A percentile compares a stretch with the other conserved stretches of the same genome.
Conservation (phyloP, 2,329 filamentous ascomycete genomes). For the Penicillium sp. region DNA sequence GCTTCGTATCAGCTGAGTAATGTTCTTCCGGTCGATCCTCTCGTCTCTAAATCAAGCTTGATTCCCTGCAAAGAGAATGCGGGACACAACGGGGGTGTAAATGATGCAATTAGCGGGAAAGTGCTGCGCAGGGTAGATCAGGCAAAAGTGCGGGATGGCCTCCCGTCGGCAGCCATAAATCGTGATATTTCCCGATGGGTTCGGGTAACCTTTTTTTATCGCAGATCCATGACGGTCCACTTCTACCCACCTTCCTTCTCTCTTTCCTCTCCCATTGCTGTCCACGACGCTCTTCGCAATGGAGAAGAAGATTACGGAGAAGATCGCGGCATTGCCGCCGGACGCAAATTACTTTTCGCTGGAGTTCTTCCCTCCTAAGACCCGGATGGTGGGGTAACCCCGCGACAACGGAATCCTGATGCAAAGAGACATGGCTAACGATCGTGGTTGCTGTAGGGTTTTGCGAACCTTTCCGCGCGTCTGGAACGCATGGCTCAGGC, state of each 20-base stretch:
- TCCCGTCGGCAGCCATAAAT: conserved; percentile 16
- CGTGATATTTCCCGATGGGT: conserved; percentile 20
- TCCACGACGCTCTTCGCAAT: conserved; percentile 43
- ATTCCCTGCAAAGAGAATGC: background rate
- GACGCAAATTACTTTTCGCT: conserved; percentile 87
- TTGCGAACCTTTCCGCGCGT: conserved; percentile 87
- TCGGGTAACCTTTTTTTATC: background rate
- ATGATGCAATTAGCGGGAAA: background rate
- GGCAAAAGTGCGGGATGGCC: conserved; percentile 10
- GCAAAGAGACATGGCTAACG: conserved; percentile 24
- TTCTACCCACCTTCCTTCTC: conserved; percentile 22
- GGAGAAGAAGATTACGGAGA: conserved; percentile 93
- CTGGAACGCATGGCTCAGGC: conserved; percentile 93
- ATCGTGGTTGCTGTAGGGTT: conserved; percentile 56
- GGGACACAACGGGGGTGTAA: background rate
- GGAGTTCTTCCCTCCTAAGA: conserved; percentile 99
- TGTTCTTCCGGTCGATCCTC: conserved; percentile 6
- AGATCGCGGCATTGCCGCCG: conserved; percentile 84
- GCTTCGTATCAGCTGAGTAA: conserved; percentile 16
- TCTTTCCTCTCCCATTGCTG: conserved; percentile 17
- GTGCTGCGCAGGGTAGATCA: background rate
- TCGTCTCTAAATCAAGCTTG: background rate
- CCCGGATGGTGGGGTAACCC: conserved; percentile 64
- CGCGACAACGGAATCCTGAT: conserved; percentile 18
- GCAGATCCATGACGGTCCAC: conserved; percentile 22